Evolutionary conservation across 2,329 filamentous ascomycete species (phyloP), one percentile per base, ranked within the genome.

Genomic region (Fusarium sp.): DNA sequence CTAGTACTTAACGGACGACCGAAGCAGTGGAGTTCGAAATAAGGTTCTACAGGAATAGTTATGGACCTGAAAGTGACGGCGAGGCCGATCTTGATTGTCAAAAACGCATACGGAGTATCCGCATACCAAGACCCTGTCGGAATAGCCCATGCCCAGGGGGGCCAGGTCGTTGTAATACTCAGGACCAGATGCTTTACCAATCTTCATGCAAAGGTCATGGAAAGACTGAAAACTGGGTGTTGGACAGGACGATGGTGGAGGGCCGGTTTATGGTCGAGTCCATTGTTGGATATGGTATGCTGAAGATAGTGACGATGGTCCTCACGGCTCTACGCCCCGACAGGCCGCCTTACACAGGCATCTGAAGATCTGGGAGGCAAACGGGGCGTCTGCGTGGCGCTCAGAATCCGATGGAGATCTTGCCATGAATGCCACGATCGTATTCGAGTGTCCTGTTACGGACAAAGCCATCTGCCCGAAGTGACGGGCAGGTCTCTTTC

Each of bases 281-380:
- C 45, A 45, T 65, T 61, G 55, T 65, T 55, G 56, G 19, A 61
- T 55, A 48, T 12, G 53, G 61, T 40, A 55, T 29, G 54, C 64
- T 53, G 41, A 55, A 48, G 47, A 43, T 15, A 36, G 43, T 12
- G 48, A 39, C n/a, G 32, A 60, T 60, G 57, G 55, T 36, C 28
- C 43, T 48, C 32, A 54, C 57, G 57, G 57, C n/a, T 60, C 26
- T 43, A 31, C 57, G 57, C 56, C 38, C 57, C 57, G 57, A 35
- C 36, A 51, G 48, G 43, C 57, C 57, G 57, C 42, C 54, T 25
- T 32, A 48, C n/a, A 36, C 34, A 42, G 48, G 42, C 42, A 36
- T 55, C 35, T 36, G 28, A 15, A 50, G 36, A 19, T 25, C 29
- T 34, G 29, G 25, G 32, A 29, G 41, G 31, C 48, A 25, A 41